phyloP scores from a whole-genome alignment of 202 grass and related monocot species.

The Musa balbisiana region DNA sequence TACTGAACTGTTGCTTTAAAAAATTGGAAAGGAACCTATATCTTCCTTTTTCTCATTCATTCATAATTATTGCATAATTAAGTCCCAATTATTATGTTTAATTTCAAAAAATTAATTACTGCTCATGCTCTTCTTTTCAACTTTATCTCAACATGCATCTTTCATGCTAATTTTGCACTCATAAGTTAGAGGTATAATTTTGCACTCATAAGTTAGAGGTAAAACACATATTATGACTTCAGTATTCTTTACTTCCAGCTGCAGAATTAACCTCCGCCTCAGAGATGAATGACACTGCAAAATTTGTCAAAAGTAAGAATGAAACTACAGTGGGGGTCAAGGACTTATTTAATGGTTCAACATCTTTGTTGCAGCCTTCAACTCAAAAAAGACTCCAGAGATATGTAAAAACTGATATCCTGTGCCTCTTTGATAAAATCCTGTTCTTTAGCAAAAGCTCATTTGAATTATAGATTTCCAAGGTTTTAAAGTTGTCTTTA shows the following conservation, averaged over 20 bases:
- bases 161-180: too few species aligned
- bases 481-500: background rate
- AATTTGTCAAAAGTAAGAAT: constrained; percentile 3
- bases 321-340: background rate
- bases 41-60: background rate
- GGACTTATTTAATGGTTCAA: background rate
- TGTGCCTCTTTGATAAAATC: constrained; percentile 14
- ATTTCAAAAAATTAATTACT: too few species aligned
- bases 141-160: too few species aligned
- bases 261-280: background rate
- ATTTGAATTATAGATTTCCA: background rate
- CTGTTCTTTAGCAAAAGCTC: background rate
- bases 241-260: background rate
- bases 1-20: background rate
- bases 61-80: background rate
- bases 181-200: too few species aligned
- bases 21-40: too few species aligned
- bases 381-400: background rate
- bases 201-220: too few species aligned
- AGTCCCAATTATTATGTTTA: too few species aligned
- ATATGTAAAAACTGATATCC: constrained; percentile 8
- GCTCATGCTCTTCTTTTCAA: too few species aligned
- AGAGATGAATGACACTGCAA: background rate
- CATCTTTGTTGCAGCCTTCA: background rate
- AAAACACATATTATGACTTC: too few species aligned